Conservation (phyloP, 1,284 basidiomycete species). For the Ganoderma multipileum region DNA sequence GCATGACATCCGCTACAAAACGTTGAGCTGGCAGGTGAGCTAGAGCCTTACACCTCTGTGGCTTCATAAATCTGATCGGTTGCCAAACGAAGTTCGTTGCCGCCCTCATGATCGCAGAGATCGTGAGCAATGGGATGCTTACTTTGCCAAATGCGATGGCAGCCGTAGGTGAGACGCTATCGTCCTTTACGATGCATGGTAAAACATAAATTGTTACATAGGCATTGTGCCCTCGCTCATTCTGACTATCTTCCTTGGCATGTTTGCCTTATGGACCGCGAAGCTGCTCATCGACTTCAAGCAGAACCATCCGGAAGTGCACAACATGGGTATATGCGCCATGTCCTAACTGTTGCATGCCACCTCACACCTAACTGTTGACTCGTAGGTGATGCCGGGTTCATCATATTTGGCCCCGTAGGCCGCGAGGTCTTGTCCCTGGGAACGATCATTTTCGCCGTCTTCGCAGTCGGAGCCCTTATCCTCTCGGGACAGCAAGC, state of each 20-base stretch:
- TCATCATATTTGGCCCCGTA: conserved; percentile 56
- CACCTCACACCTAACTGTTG: neutral
- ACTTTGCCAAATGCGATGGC: conserved; percentile 62
- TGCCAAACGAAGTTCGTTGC: conserved; percentile 47
- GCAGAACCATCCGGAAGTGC: conserved; percentile 58
- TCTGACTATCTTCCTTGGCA: conserved; percentile 57
- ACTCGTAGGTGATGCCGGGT: conserved; percentile 57
- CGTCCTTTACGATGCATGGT: neutral
- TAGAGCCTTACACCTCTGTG: neutral
- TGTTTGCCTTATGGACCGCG: conserved; percentile 58
- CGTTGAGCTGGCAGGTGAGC: conserved; percentile 57
- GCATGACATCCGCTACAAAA: conserved; percentile 43
- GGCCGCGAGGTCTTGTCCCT: conserved; percentile 52
- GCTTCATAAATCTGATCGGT: neutral
- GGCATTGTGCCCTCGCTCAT: conserved; percentile 62
- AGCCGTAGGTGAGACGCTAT: conserved; percentile 49
- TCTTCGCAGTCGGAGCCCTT: conserved; percentile 42
- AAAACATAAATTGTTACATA: conserved; percentile 24
- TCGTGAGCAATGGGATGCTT: conserved; percentile 65
- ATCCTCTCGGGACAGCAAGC: conserved; percentile 47
- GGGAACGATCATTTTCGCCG: conserved; percentile 58
- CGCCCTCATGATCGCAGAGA: conserved; percentile 63
- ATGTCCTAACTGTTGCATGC: no score
- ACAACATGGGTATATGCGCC: conserved; percentile 52
- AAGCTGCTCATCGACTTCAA: conserved; percentile 65